phyloP scores from a whole-genome alignment of 805 yeast genomes.

The Yamadazyma ubonensis region DNA sequence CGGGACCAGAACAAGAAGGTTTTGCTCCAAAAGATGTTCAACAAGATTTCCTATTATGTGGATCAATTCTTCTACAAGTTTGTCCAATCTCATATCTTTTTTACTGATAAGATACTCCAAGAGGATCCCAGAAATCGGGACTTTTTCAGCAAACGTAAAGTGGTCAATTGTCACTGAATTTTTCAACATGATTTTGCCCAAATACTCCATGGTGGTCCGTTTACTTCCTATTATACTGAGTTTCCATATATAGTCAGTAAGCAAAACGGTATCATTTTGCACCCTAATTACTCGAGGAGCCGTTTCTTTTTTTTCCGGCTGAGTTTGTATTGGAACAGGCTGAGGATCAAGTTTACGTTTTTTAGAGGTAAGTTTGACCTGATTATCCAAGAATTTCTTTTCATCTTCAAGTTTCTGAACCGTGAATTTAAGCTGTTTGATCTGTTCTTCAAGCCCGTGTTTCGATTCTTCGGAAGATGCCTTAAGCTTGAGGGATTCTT shows the following conservation, averaged over 20 bases:
- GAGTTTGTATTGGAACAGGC: neutral
- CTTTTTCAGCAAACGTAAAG: slow-evolving; percentile 23
- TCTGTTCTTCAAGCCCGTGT: slow-evolving; percentile 29
- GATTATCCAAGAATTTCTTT: slow-evolving; percentile 40
- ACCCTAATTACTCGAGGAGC: slow-evolving; percentile 22
- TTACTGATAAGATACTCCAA: slow-evolving; percentile 42
- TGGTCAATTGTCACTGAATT: slow-evolving; percentile 18
- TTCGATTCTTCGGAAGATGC: slow-evolving; percentile 18
- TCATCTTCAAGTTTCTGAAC: slow-evolving; percentile 43
- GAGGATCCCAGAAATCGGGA: slow-evolving; percentile 36
- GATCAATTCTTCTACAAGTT: slow-evolving; percentile 43
- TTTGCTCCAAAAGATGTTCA: slow-evolving; percentile 24
- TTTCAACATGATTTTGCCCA: slow-evolving; percentile 32
- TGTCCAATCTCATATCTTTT: slow-evolving; percentile 50
- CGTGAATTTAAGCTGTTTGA: slow-evolving; percentile 27
- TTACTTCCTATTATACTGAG: slow-evolving; percentile 36
- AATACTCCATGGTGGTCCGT: slow-evolving; percentile 29
- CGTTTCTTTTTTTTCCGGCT: neutral
- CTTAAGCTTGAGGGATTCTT: slow-evolving; percentile 31
- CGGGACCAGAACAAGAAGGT: slow-evolving; percentile 41
- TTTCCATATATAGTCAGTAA: slow-evolving; percentile 36
- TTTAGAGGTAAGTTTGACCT: slow-evolving; percentile 28
- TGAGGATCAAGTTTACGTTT: slow-evolving; percentile 16
- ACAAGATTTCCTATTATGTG: slow-evolving; percentile 23
- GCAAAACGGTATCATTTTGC: slow-evolving; percentile 32